Percentiles rank a stretch among this genome's conserved stretches.
Evolutionary conservation across 768 basidiomycete genomes (phyloP).

Genomic region (Lenzites betulinus): DNA sequence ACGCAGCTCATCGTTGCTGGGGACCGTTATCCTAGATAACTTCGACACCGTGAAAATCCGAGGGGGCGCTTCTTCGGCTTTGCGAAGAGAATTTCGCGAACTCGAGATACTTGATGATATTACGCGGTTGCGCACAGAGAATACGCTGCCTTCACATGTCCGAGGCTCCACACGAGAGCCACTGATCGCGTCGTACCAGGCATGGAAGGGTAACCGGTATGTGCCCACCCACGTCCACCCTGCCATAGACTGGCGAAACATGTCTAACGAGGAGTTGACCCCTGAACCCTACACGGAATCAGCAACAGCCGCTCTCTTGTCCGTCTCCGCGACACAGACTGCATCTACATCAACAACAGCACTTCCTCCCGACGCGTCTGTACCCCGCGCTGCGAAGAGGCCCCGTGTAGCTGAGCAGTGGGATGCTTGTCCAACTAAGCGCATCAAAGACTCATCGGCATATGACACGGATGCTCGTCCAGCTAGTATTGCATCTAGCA

Average conservation of each 20-base stretch:
- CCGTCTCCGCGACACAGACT: background rate
- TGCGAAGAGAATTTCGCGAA: too few species aligned
- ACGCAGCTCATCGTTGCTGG: too few species aligned
- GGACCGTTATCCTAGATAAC: too few species aligned
- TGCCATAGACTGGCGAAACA: background rate
- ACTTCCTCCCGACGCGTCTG: background rate
- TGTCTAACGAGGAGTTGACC: background rate
- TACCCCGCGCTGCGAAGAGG: background rate
- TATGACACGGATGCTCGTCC: background rate
- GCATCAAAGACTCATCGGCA: background rate
- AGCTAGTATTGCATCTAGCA: background rate
- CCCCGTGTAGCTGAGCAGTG: background rate
- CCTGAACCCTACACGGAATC: background rate
- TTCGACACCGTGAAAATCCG: too few species aligned
- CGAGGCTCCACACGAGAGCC: too few species aligned
- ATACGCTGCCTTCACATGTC: too few species aligned
- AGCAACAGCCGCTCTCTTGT: background rate
- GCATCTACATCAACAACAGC: background rate
- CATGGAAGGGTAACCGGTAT: background rate
- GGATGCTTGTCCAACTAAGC: background rate
- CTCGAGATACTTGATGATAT: too few species aligned
- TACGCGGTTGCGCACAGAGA: too few species aligned
- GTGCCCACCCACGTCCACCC: background rate
- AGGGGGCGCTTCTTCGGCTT: too few species aligned
- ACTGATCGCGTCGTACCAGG: too few species aligned